Percentiles rank a stretch among this genome's conserved stretches.
These are phyloP conservation scores for Aspergillus udagawae DNA, from an alignment of 2,329 filamentous ascomycete species.

Conservation along the genomic window DNA sequence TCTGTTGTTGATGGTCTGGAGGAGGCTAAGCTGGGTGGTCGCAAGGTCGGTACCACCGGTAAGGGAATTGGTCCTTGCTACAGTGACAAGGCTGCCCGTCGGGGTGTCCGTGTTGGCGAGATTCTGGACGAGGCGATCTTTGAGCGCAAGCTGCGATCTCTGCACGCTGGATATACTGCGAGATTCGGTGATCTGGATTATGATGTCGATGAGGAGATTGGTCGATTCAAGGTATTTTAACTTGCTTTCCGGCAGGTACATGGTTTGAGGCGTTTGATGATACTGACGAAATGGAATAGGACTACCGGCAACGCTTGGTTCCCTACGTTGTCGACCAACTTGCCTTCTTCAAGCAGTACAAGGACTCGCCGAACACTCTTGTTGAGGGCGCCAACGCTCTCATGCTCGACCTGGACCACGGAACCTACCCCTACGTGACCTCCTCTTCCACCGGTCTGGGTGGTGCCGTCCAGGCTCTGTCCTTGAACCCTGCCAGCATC, in stretches of 20 bases:
- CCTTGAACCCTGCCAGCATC: conserved; percentile 54
- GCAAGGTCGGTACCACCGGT: conserved; percentile 47
- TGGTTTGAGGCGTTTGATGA: not conserved
- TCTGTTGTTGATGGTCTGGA: conserved; percentile 44
- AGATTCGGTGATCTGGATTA: conserved; percentile 58
- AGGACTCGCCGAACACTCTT: conserved; percentile 53
- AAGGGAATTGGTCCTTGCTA: conserved; percentile 57
- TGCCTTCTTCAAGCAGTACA: conserved; percentile 52
- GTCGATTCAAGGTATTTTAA: conserved; percentile 48
- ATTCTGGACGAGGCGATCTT: conserved; percentile 54
- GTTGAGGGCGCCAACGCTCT: conserved; percentile 63
- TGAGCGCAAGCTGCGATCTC: conserved; percentile 50
- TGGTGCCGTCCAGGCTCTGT: conserved; percentile 55
- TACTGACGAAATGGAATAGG: conserved; percentile 15
- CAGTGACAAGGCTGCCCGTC: conserved; percentile 58
- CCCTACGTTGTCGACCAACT: conserved; percentile 44
- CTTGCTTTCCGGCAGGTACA: not conserved
- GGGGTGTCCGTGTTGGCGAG: conserved; percentile 56
- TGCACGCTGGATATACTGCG: conserved; percentile 52
- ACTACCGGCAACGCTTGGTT: conserved; percentile 35
- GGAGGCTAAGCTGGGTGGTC: conserved; percentile 41
- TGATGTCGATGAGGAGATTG: conserved; percentile 57
- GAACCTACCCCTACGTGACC: conserved; percentile 49
- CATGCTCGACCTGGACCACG: conserved; percentile 57
- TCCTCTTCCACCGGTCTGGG: conserved; percentile 47